phyloP scores from a whole-genome alignment of 352 stramenopile species.

The Globisporangium cystogenes region DNA sequence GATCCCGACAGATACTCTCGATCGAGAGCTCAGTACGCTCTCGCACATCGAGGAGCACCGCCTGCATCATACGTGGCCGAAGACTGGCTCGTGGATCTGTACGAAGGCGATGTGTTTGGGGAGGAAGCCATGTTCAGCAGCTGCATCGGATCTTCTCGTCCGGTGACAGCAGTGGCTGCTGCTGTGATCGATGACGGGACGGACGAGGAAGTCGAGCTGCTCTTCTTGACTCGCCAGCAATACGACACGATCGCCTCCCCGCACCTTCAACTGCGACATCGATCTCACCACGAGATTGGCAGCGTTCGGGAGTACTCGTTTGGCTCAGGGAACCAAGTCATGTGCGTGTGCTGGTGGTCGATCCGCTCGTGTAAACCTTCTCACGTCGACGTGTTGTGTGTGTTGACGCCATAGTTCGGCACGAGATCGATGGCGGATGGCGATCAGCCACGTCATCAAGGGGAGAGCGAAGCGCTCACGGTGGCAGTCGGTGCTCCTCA shows the following conservation, averaged over 20 bases:
- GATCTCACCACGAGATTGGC: background rate
- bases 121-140: constrained; percentile 25
- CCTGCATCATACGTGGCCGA: background rate
- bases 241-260: constrained; percentile 4
- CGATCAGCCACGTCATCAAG: constrained; percentile 31
- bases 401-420: constrained; percentile 10
- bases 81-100: constrained; percentile 21
- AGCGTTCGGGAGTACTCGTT: constrained; percentile 1
- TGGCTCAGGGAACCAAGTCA: constrained; percentile 1
- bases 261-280: background rate
- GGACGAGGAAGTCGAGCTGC: constrained; percentile 8
- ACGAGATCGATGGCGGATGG: constrained; percentile 25
- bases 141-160: constrained; percentile 11
- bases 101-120: constrained; percentile 35
- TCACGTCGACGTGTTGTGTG: background rate
- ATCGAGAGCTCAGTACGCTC: constrained; percentile 1
- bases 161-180: constrained; percentile 20
- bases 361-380: background rate
- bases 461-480: constrained; percentile 22
- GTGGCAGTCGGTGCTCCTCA: constrained; percentile 25
- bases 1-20: constrained; percentile 2
- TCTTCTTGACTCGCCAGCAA: constrained; percentile 20
- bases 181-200: background rate
- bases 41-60: background rate
- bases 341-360: constrained; percentile 1